Evolutionary conservation across 768 basidiomycete genomes (phyloP).

Genomic region (Amanita rimosa): DNA sequence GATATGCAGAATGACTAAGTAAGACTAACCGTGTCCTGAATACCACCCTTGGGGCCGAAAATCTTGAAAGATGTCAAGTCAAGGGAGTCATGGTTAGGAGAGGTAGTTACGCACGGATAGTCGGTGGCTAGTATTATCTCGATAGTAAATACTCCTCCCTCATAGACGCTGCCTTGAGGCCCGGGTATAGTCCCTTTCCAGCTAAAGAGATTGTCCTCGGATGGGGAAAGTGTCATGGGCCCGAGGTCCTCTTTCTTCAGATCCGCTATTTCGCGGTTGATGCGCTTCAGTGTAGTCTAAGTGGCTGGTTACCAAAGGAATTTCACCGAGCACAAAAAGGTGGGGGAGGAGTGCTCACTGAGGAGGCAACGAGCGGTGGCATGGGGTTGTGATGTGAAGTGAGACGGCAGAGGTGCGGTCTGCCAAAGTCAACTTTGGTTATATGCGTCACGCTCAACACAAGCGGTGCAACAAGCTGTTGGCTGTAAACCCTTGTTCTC

Average conservation of each 20-base stretch:
- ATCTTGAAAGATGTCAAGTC: constrained; percentile 28
- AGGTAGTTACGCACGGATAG: constrained; percentile 56
- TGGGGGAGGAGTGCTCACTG: constrained; percentile 10
- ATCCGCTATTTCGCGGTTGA: constrained; percentile 74
- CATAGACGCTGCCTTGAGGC: constrained; percentile 74
- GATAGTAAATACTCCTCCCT: constrained; percentile 64
- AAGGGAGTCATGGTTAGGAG: constrained; percentile 4
- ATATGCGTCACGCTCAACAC: background rate
- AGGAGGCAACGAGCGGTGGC: constrained; percentile 16
- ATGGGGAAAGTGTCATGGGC: constrained; percentile 53
- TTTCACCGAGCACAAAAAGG: background rate
- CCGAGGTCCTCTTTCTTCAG: constrained; percentile 78
- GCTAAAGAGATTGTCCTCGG: constrained; percentile 50
- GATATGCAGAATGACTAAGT: background rate
- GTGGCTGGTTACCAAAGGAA: background rate
- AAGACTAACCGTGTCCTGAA: constrained; percentile 57
- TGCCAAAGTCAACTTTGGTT: too few species aligned
- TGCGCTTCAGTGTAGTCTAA: constrained; percentile 65
- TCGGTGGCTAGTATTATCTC: constrained; percentile 57
- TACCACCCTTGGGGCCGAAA: constrained; percentile 67
- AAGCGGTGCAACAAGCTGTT: background rate
- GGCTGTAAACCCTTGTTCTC: background rate
- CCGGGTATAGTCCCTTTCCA: constrained; percentile 78
- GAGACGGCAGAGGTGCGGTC: background rate
- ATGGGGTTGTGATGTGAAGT: constrained; percentile 9